These are phyloP conservation scores for Eucalyptus cladocalyx DNA, from an alignment of 345 rosid genomes.

Conservation along the genomic window DNA sequence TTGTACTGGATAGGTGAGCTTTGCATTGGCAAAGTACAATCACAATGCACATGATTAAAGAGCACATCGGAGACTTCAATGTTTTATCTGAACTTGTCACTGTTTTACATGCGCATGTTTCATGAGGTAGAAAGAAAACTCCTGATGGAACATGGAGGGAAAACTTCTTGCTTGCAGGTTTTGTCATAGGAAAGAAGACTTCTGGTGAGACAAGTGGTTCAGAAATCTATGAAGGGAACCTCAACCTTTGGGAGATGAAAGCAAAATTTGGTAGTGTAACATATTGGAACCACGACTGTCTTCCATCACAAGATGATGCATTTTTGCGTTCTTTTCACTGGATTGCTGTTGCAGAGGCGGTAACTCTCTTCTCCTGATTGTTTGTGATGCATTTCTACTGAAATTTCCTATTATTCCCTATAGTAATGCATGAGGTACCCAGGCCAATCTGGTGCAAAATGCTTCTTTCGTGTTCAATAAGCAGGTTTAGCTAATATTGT, in stretches of 20 bases:
- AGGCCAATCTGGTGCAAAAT: not conserved
- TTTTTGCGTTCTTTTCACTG: conserved; percentile 66
- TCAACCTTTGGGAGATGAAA: conserved; percentile 53
- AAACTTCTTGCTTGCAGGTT: conserved; percentile 33
- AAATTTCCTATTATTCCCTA: not conserved
- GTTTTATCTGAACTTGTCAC: not conserved
- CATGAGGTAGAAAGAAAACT: not conserved
- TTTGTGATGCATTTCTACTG: not conserved
- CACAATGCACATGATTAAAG: not conserved
- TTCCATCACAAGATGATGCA: conserved; percentile 73
- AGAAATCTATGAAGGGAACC: conserved; percentile 12
- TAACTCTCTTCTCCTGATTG: conserved; percentile 14
- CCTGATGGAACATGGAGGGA: not conserved
- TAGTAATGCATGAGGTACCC: not conserved
- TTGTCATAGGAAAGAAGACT: conserved; percentile 56
- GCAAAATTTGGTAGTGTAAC: conserved; percentile 66
- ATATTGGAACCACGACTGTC: conserved; percentile 79
- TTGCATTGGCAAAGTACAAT: not conserved
- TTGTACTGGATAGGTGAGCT: not conserved
- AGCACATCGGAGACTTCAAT: not conserved
- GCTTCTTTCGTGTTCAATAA: not conserved
- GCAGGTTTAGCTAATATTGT: not conserved
- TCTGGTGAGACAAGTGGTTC: conserved; percentile 35
- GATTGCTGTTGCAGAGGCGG: conserved; percentile 66
- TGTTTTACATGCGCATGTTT: not conserved